phyloP scores from a whole-genome alignment of 371 early-diverging fungal species.

The Mortierella sp. region DNA sequence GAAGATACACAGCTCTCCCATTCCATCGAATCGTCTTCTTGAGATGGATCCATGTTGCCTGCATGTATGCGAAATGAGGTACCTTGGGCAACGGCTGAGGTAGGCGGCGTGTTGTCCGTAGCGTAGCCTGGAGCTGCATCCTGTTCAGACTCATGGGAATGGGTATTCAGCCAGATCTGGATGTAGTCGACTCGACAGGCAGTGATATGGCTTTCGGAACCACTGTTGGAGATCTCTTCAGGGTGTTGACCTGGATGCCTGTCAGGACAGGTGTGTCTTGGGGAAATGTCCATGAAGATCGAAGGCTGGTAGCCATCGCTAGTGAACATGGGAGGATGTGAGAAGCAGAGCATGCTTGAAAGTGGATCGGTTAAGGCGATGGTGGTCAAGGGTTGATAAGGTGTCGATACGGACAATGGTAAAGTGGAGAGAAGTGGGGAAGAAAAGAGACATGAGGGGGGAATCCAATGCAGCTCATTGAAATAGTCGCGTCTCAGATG shows the following conservation, averaged over 20 bases:
- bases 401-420: neutral
- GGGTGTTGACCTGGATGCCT: neutral
- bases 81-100: neutral
- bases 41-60: neutral
- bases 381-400: neutral
- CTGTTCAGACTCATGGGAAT: neutral
- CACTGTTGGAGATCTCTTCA: neutral
- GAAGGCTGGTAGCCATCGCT: constrained; percentile 42
- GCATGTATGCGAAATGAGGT: neutral
- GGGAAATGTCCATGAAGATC: constrained; percentile 30
- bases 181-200: constrained; percentile 8
- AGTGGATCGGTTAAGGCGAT: neutral
- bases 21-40: constrained; percentile 10
- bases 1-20: constrained; percentile 34
- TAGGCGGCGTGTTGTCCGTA: neutral
- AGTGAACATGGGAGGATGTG: constrained; percentile 36
- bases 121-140: neutral
- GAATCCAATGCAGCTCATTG: neutral
- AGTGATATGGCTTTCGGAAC: neutral
- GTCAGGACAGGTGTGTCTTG: neutral
- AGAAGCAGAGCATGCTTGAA: constrained; percentile 12
- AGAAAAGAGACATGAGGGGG: constrained; percentile 1
- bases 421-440: neutral
- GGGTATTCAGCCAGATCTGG: constrained; percentile 30
- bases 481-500: constrained; percentile 8